These are phyloP conservation scores for Aurantiochytrium sp. DNA, from an alignment of 108 stramenopile genomes.

Conservation along the genomic window DNA sequence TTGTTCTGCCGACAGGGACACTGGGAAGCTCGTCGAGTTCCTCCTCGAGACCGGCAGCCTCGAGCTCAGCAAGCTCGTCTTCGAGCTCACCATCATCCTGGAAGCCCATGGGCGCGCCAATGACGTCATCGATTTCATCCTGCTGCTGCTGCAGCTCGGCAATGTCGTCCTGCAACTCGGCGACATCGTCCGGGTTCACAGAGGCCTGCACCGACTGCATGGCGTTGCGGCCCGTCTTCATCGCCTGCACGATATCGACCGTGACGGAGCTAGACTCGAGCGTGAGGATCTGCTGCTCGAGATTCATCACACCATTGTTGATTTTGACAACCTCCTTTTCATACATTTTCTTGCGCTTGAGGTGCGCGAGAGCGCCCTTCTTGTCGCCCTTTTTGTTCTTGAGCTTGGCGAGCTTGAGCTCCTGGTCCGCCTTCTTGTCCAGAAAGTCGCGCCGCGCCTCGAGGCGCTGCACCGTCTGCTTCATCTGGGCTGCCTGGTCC, in stretches of 20 bases:
- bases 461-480: background rate
- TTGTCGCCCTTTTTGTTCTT: slow-evolving; percentile 14
- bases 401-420: background rate
- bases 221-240: background rate
- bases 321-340: background rate
- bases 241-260: background rate
- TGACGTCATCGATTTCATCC: background rate
- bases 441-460: slow-evolving; percentile 11
- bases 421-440: background rate
- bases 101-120: background rate
- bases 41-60: background rate
- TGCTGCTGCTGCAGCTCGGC: slow-evolving; percentile 13
- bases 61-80: background rate
- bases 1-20: background rate
- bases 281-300: slow-evolving; percentile 13
- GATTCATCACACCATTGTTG: background rate
- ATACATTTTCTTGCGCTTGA: slow-evolving; percentile 1
- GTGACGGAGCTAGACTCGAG: background rate
- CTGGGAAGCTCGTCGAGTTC: background rate
- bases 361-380: slow-evolving; percentile 5
- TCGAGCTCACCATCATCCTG: background rate
- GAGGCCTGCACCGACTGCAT: background rate
- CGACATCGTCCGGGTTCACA: background rate
- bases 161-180: slow-evolving; percentile 16
- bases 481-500: slow-evolving; percentile 8